Evolutionary conservation across 306 rosid species (phyloP).

Genomic region (Ammopiptanthus mongolicus): DNA sequence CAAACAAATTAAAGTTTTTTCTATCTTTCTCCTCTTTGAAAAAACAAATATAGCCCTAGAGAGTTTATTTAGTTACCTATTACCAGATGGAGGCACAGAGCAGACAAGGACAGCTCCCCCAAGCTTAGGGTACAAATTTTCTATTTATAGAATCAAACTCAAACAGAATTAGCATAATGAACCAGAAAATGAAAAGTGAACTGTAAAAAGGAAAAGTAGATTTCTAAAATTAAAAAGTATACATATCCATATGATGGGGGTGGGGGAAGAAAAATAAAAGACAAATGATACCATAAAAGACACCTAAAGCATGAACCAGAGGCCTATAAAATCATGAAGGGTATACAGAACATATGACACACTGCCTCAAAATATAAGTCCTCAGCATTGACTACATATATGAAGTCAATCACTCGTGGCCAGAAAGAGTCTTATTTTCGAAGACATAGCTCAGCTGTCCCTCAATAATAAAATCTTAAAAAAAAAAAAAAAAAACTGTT

Average conservation of each 20-base stretch:
- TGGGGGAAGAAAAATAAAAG: neutral
- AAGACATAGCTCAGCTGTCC: neutral
- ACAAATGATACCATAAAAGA: neutral
- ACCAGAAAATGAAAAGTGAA: neutral
- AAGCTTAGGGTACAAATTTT: constrained; percentile 45
- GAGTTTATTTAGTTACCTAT: constrained; percentile 48
- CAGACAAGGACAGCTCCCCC: constrained; percentile 71
- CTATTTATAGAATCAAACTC: constrained; percentile 29
- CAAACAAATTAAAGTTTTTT: neutral
- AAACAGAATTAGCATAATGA: constrained; percentile 22
- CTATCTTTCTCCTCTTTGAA: neutral
- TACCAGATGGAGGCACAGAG: constrained; percentile 96
- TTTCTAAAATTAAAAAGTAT: neutral
- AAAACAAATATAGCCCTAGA: neutral
- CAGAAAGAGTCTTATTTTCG: neutral
- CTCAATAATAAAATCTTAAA: neutral
- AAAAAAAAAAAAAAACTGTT: neutral
- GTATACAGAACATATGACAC: neutral
- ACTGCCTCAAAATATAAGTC: neutral
- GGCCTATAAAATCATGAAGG: neutral
- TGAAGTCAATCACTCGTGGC: neutral
- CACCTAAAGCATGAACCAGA: neutral
- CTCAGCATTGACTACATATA: neutral
- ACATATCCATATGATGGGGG: neutral
- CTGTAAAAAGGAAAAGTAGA: neutral